Evolutionary conservation across 768 basidiomycete species (phyloP).

Genomic region (Mrakia hoshinonis): DNA sequence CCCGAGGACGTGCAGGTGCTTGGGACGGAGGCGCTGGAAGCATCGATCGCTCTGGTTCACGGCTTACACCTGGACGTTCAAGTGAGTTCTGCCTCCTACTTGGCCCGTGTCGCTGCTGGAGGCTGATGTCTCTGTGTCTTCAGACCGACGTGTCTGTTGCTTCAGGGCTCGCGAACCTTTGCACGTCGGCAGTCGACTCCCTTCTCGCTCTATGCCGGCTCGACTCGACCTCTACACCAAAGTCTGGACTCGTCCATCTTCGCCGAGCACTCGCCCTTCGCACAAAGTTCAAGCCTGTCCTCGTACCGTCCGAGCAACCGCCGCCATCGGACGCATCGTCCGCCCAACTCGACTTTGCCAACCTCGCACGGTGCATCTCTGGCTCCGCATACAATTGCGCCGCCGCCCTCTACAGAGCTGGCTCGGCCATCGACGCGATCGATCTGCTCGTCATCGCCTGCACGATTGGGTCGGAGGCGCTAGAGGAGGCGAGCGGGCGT

Average conservation of each 20-base stretch:
- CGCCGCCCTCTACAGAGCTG: slow-evolving; percentile 52
- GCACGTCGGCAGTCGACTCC: slow-evolving; percentile 27
- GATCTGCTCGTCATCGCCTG: slow-evolving; percentile 61
- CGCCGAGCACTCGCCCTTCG: neutral
- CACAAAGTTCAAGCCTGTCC: neutral
- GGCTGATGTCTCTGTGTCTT: neutral
- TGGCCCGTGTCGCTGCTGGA: slow-evolving; percentile 4
- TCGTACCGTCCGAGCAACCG: neutral
- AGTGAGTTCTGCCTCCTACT: neutral
- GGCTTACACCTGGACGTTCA: slow-evolving; percentile 25
- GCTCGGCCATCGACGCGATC: slow-evolving; percentile 40
- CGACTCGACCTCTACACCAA: neutral
- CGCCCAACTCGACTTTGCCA: slow-evolving; percentile 30
- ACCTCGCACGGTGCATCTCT: slow-evolving; percentile 38
- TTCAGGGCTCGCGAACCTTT: slow-evolving; percentile 23
- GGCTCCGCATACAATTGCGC: slow-evolving; percentile 38
- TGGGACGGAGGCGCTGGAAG: slow-evolving; percentile 1
- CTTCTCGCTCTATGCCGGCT: slow-evolving; percentile 22
- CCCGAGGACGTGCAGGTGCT: neutral
- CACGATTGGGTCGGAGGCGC: slow-evolving; percentile 48
- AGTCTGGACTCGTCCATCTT: neutral
- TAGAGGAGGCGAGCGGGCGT: slow-evolving; percentile 36
- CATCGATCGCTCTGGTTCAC: slow-evolving; percentile 15
- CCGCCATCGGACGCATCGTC: slow-evolving; percentile 13
- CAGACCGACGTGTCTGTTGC: neutral